Evolutionary conservation across 306 rosid species (phyloP).

Genomic region (Carpinus fangiana): DNA sequence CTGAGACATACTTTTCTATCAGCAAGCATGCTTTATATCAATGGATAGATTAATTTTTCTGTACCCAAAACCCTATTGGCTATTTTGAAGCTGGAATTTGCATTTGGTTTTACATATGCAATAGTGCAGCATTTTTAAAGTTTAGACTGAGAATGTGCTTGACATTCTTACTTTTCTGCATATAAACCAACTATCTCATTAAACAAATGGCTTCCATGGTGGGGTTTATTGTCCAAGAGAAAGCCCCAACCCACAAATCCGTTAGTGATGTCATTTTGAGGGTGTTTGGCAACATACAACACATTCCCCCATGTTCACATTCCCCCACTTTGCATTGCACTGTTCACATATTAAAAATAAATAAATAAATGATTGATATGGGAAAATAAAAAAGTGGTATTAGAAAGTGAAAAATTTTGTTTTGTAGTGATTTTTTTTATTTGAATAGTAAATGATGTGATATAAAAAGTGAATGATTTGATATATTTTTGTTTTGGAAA

Average conservation of each 20-base stretch:
- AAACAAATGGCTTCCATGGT: conserved; percentile 31
- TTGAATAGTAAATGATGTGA: no score
- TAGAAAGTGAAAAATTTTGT: no score
- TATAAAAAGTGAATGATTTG: no score
- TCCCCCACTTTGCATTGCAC: no score
- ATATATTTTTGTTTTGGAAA: no score
- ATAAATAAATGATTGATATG: no score
- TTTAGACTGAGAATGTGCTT: background rate
- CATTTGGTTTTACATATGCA: background rate
- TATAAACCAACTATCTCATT: background rate
- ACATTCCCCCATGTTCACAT: no score
- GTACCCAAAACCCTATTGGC: background rate
- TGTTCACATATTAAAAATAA: no score
- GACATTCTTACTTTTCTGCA: background rate
- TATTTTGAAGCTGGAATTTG: background rate
- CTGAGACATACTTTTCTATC: background rate
- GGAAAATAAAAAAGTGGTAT: no score
- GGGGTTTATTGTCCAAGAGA: conserved; percentile 27
- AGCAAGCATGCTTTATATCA: background rate
- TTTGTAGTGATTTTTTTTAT: no score
- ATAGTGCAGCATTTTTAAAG: background rate
- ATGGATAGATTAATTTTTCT: background rate
- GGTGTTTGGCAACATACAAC: no score
- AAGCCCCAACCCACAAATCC: conserved; percentile 9
- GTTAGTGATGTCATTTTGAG: background rate